These are phyloP conservation scores for Silene uniflora DNA, from an alignment of 148 eudicot species.

Conservation along the genomic window DNA sequence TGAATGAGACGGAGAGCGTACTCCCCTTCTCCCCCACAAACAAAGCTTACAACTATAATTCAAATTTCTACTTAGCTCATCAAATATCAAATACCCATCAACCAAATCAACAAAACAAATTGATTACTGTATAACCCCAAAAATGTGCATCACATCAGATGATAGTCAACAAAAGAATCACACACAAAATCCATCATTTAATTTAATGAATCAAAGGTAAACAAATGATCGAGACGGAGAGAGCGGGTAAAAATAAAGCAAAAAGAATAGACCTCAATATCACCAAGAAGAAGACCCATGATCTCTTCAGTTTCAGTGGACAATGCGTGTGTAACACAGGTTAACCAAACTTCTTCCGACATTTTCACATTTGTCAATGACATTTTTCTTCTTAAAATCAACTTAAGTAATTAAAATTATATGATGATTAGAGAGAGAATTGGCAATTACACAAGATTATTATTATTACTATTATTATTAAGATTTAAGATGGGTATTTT, in stretches of 20 bases:
- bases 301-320: conserved; percentile 98
- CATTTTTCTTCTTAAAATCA: conserved; percentile 22
- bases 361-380: conserved; percentile 68
- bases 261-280: conserved; percentile 61
- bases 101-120: conserved; percentile 5
- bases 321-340: conserved; percentile 88
- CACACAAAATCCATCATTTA: too few species aligned
- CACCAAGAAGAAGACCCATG: conserved; percentile 99
- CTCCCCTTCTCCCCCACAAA: not conserved
- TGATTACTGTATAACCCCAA: not conserved
- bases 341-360: conserved; percentile 93
- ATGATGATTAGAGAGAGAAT: too few species aligned
- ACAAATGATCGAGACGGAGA: too few species aligned
- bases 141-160: not conserved
- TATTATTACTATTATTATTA: too few species aligned
- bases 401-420: too few species aligned
- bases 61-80: not conserved
- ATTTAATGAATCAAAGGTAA: too few species aligned
- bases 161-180: not conserved
- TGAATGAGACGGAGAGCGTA: not conserved
- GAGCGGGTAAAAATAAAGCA: not conserved
- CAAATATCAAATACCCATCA: conserved; percentile 14
- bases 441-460: not conserved
- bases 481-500: too few species aligned
- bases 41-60: not conserved